Evolutionary conservation across 2,329 filamentous ascomycete genomes (phyloP), one percentile per base, ranked within the genome.

Genomic region (Fusarium hainanense): DNA sequence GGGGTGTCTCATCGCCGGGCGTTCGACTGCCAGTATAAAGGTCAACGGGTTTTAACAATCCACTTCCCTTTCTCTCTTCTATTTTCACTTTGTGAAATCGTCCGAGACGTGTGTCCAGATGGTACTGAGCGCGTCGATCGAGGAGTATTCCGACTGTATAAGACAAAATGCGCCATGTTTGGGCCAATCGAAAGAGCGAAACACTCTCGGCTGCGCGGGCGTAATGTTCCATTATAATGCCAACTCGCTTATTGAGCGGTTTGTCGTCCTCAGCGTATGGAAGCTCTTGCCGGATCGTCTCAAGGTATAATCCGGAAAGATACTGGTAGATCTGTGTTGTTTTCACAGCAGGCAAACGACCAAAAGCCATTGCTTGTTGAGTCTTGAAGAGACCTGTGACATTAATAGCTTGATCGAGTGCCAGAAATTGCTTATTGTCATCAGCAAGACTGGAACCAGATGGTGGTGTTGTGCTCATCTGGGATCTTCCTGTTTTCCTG

Each of bases 361-460:
- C 88, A 42, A 89, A 84, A 0, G 88, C 87, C 87, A 90, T 90
- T 18, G 87, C 82, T 72, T 91, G 89, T 67, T 88, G 88, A 0
- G 87, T 82, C 63, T 83, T 87, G 76, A 87, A 91, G 4, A 82
- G 76, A 0, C 86, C 87, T 0, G 88, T 88, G 6, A 88, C 78
- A 54, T 84, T 85, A 52, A 91, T 83, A 2, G 87, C 85, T 63
- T 89, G 85, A 23, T 90, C 88, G 8, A 91, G 78, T 0, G 82
- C 80, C 66, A 90, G 80, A 4, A 83, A 79, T 28, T 81, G 78
- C 44, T 85, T 64, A 71, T 69, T n/a, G 10, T 81, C 76, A 23
- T 81, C 76, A 5, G 74, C 54, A 42, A 76, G 54, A 18, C 73
- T 60, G 7, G 74, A 63, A 12, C 78, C 79, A 1, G 83, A 84